Conservation (phyloP, 2,329 filamentous ascomycete genomes). For the Fusarium anthophilum region DNA sequence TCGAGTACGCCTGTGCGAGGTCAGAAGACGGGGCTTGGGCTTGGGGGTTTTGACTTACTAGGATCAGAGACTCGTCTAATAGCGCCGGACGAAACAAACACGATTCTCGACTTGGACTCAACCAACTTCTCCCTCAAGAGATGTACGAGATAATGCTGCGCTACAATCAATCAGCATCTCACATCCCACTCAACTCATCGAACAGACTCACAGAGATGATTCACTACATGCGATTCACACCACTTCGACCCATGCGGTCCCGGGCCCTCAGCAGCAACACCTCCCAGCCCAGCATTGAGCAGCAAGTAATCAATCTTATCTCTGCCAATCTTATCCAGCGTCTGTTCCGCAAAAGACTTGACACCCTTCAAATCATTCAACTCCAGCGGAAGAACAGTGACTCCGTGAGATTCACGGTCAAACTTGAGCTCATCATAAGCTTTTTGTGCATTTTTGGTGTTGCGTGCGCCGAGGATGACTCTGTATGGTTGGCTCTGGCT, state of each 20-base stretch:
- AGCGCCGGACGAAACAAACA: conserved; percentile 62
- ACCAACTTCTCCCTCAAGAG: conserved; percentile 59
- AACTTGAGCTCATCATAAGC: conserved; percentile 55
- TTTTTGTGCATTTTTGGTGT: conserved; percentile 51
- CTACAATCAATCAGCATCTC: conserved; percentile 44
- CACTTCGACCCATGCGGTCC: conserved; percentile 56
- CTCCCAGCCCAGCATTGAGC: conserved; percentile 59
- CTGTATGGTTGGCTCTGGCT: conserved; percentile 55
- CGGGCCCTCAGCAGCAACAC: conserved; percentile 47
- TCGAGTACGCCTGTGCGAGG: conserved; percentile 48
- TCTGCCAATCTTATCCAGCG: conserved; percentile 53
- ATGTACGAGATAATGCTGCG: conserved; percentile 64
- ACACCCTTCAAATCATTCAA: conserved; percentile 56
- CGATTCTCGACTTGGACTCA: conserved; percentile 56
- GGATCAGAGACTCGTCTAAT: conserved; percentile 53
- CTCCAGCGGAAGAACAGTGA: conserved; percentile 60
- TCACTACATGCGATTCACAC: conserved; percentile 61
- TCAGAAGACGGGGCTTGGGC: background rate
- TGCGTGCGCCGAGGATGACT: conserved; percentile 61
- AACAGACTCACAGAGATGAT: conserved; percentile 57
- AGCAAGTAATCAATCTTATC: conserved; percentile 59
- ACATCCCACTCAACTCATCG: background rate
- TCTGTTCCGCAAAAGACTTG: conserved; percentile 56
- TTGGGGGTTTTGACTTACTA: conserved; percentile 35
- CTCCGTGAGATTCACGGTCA: conserved; percentile 50